Percentiles rank a stretch among this genome's conserved stretches.
Conservation (phyloP, 805 yeast species). For the Candida nemodendra region DNA sequence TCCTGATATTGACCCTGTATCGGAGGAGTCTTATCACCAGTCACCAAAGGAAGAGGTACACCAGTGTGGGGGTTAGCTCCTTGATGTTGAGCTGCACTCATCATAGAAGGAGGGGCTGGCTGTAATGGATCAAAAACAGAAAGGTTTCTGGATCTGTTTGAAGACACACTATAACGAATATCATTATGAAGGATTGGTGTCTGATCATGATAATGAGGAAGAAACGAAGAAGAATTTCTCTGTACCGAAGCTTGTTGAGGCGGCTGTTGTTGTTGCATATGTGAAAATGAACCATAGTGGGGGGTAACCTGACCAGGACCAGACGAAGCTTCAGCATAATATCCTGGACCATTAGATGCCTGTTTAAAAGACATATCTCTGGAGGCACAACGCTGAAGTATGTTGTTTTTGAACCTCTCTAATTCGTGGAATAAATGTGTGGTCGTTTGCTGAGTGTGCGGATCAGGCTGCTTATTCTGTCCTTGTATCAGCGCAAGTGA, state of each 20-base stretch:
- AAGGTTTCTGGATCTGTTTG: constrained; percentile 35
- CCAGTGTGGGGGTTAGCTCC: constrained; percentile 3
- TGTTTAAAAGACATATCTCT: constrained; percentile 32
- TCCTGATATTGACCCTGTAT: constrained; percentile 7
- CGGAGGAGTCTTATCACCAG: constrained; percentile 12
- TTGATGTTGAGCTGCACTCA: constrained; percentile 1
- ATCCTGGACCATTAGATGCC: constrained; percentile 20
- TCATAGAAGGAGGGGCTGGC: constrained; percentile 15
- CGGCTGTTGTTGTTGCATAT: constrained; percentile 19
- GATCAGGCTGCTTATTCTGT: constrained; percentile 12
- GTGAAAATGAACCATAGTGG: constrained; percentile 12
- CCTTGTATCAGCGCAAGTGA: constrained; percentile 11
- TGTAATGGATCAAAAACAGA: constrained; percentile 39
- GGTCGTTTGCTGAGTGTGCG: constrained; percentile 6
- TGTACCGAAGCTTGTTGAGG: constrained; percentile 22
- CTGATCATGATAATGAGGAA: constrained; percentile 29
- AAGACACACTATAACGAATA: constrained; percentile 31
- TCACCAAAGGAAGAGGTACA: constrained; percentile 5
- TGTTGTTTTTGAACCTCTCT: constrained; percentile 27
- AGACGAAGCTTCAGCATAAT: constrained; percentile 14
- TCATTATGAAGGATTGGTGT: constrained; percentile 31
- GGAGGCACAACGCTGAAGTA: constrained; percentile 31
- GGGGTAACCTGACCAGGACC: constrained; percentile 10
- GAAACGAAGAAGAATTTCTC: constrained; percentile 32
- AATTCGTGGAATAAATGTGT: constrained; percentile 20